Evolutionary conservation across 2,329 filamentous ascomycete species (phyloP).

Genomic region (Fusarium haematococcum): DNA sequence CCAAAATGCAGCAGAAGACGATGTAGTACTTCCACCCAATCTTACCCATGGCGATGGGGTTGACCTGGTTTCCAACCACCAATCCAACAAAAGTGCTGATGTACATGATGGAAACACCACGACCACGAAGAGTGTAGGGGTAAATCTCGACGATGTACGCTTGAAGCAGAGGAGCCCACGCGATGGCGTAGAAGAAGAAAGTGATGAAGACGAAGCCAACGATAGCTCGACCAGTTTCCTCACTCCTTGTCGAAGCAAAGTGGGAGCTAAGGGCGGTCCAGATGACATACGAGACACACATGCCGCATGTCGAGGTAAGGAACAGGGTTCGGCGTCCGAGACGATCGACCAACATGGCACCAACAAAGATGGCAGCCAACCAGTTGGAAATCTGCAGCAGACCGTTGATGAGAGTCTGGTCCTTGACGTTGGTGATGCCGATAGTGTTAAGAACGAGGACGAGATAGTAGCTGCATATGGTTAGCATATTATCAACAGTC

Average conservation of each 20-base stretch:
- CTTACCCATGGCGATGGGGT: constrained; percentile 53
- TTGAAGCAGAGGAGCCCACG: constrained; percentile 49
- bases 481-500: background rate
- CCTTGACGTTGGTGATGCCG: constrained; percentile 53
- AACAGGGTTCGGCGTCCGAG: constrained; percentile 56
- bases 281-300: constrained; percentile 51
- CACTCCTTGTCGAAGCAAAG: constrained; percentile 31
- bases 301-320: constrained; percentile 51
- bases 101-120: constrained; percentile 36
- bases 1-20: constrained; percentile 52
- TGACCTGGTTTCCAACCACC: constrained; percentile 54
- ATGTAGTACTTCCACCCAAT: constrained; percentile 57
- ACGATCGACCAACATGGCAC: constrained; percentile 54
- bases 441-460: constrained; percentile 54
- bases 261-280: constrained; percentile 46
- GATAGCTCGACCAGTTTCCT: constrained; percentile 43
- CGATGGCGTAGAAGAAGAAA: constrained; percentile 52
- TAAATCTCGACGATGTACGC: constrained; percentile 46
- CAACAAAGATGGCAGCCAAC: constrained; percentile 51
- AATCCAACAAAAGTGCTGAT: constrained; percentile 33
- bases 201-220: constrained; percentile 56
- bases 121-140: constrained; percentile 37
- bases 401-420: constrained; percentile 46
- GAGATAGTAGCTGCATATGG: constrained; percentile 48
- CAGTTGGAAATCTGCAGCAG: constrained; percentile 53